phyloP scores from a whole-genome alignment of 352 stramenopile genomes.

The Pythium brachiatum region DNA sequence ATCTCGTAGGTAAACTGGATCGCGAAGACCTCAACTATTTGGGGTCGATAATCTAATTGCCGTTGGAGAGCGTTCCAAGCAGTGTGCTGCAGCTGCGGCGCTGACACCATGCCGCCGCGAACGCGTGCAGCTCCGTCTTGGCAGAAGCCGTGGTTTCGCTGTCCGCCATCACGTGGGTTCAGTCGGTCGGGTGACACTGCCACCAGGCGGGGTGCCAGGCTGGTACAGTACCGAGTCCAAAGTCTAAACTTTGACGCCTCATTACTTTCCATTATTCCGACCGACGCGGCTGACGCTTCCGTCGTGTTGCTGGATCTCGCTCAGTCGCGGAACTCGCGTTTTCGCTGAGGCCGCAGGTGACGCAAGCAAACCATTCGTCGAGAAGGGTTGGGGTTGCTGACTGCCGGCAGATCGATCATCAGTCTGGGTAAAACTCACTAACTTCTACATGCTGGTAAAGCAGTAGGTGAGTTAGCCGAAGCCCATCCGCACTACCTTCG shows the following conservation, averaged over 20 bases:
- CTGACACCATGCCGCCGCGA: too few relatives aligned
- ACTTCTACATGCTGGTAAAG: background rate
- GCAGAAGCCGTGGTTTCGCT: background rate
- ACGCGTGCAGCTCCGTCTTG: background rate
- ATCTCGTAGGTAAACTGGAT: background rate
- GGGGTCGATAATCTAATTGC: background rate
- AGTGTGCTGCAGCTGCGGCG: background rate
- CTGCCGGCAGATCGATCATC: too few relatives aligned
- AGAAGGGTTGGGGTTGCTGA: background rate
- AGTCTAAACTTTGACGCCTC: background rate
- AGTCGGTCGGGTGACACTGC: background rate
- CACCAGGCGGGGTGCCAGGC: too few relatives aligned
- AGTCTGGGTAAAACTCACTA: background rate
- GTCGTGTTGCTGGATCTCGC: slow-evolving; percentile 2
- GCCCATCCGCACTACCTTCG: too few relatives aligned
- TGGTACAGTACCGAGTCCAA: too few relatives aligned
- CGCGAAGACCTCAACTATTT: background rate
- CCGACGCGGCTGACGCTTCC: background rate
- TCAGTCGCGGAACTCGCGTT: background rate
- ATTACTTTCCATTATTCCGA: background rate
- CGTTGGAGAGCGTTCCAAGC: background rate
- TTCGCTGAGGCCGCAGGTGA: background rate
- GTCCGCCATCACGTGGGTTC: background rate
- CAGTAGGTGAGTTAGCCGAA: too few relatives aligned
- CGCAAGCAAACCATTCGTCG: background rate